Evolutionary conservation across 768 basidiomycete species (phyloP), one percentile per base, ranked within the genome.

Genomic region (Suillus clintonianus): DNA sequence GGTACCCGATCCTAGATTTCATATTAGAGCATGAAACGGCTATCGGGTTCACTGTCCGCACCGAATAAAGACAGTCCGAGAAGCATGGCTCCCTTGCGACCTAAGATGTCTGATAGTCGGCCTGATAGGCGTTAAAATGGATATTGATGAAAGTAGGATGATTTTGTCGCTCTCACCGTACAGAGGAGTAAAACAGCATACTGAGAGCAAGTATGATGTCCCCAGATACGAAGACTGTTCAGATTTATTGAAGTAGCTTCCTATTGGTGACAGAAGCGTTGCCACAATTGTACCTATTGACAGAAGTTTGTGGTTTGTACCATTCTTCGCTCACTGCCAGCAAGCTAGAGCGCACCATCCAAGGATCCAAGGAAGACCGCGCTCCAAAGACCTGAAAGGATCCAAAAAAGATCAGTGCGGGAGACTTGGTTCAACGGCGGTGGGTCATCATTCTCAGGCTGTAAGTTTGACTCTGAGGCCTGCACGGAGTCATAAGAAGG

Each of bases 171-270:
- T 15, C 83, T 69, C 65, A 88, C 92, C 92, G 81, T 94, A 94
- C 67, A 94, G 77, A 63, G 94, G 95, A 24, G 94, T 94, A 75
- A 95, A 95, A 78, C 92, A 95, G 71, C 94, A 95, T 45, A 95
- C 86, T 60, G 91, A 93, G 51, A 95, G 81, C 67, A 96, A 79
- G 79, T 95, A 95, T 14, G 92, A 85, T 14, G 94, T 94, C 37
- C 92, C 95, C 63, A 97, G 88, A 76, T 96, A 95, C 1, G 91
- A 91, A 15, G 92, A 85, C 67, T 91, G 86, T 70, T 89, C 86
- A 41, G 88, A 89, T 73, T 89, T 89, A 70, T 87, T 82, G 77
- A 94, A 95, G 71, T 91, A 84, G 71, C 90, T 93, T 60, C 93
- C 94, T 67, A 95, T 94, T 62, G 92, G 90, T 47, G 89, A 86